phyloP scores from a whole-genome alignment of 768 basidiomycete genomes.

The Lactifluus subvellereus region DNA sequence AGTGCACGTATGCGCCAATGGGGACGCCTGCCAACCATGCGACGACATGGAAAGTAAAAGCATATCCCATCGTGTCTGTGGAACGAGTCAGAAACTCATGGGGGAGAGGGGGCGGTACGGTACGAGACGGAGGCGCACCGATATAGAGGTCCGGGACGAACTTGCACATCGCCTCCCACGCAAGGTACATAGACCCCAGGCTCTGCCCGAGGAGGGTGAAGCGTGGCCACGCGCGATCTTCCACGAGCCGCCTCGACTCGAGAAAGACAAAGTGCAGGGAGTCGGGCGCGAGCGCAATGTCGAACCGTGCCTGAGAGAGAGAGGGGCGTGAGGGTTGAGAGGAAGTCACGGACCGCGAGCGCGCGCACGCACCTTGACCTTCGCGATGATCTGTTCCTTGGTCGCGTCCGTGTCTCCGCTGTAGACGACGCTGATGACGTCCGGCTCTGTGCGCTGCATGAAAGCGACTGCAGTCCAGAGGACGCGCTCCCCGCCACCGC shows the following conservation, averaged over 20 bases:
- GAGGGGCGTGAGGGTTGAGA: not conserved
- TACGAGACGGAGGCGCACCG: constrained; percentile 42
- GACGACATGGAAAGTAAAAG: constrained; percentile 85
- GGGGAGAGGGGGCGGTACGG: too few relatives aligned
- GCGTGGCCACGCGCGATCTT: constrained; percentile 78
- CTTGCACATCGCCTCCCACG: constrained; percentile 71
- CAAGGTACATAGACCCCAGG: constrained; percentile 78
- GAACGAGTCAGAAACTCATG: not conserved
- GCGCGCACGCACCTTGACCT: constrained; percentile 57
- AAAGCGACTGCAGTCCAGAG: constrained; percentile 85
- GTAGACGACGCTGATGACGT: constrained; percentile 75
- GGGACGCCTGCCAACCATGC: constrained; percentile 57
- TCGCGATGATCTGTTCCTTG: constrained; percentile 73
- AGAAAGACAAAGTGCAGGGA: constrained; percentile 82
- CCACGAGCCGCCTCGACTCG: constrained; percentile 59
- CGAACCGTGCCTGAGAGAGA: constrained; percentile 61
- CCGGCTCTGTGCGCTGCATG: constrained; percentile 60
- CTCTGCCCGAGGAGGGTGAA: constrained; percentile 94
- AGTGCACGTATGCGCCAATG: constrained; percentile 90
- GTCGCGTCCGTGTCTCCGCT: constrained; percentile 79
- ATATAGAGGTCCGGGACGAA: constrained; percentile 89
- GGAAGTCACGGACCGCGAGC: not conserved
- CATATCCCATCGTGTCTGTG: constrained; percentile 96
- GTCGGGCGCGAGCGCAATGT: constrained; percentile 60
- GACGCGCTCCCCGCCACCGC: constrained; percentile 94